Conservation (phyloP, 345 rosid genomes). For the Geranium brycei region DNA sequence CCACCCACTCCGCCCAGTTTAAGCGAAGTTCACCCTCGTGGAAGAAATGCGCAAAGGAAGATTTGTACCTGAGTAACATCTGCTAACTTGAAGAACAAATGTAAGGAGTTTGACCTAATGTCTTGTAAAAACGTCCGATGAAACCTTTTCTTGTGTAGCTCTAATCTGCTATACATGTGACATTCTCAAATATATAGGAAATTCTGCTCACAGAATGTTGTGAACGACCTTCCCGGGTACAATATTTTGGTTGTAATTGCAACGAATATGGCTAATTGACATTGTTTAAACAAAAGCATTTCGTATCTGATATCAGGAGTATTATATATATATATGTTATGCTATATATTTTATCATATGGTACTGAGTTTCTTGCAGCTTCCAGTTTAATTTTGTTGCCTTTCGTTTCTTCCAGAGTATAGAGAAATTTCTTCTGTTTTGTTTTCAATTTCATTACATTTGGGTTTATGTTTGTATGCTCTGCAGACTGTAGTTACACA, state of each 20-base stretch:
- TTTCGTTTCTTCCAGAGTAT: too few species aligned
- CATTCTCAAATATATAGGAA: not conserved
- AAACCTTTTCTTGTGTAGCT: too few species aligned
- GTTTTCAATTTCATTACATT: too few species aligned
- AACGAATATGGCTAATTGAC: not conserved
- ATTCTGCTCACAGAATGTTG: not conserved
- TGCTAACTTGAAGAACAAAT: not conserved
- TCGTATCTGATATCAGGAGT: not conserved
- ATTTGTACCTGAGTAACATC: not conserved
- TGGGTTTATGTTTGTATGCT: too few species aligned
- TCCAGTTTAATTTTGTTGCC: too few species aligned
- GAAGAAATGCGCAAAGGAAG: slow-evolving; percentile 24
- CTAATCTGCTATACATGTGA: not conserved
- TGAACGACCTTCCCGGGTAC: not conserved
- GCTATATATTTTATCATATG: too few species aligned
- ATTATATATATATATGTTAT: too few species aligned
- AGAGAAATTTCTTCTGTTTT: too few species aligned
- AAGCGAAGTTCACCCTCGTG: slow-evolving; percentile 13
- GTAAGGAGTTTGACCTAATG: not conserved
- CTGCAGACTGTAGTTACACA: too few species aligned
- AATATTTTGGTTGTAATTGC: not conserved
- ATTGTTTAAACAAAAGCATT: not conserved
- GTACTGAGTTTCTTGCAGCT: too few species aligned
- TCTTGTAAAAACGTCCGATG: not conserved
- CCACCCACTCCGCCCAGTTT: slow-evolving; percentile 1